Percentiles rank a stretch among this genome's conserved stretches.
These are phyloP conservation scores for Dillenia suffruticosa DNA, from an alignment of 164 flowering plant species.

Conservation along the genomic window DNA sequence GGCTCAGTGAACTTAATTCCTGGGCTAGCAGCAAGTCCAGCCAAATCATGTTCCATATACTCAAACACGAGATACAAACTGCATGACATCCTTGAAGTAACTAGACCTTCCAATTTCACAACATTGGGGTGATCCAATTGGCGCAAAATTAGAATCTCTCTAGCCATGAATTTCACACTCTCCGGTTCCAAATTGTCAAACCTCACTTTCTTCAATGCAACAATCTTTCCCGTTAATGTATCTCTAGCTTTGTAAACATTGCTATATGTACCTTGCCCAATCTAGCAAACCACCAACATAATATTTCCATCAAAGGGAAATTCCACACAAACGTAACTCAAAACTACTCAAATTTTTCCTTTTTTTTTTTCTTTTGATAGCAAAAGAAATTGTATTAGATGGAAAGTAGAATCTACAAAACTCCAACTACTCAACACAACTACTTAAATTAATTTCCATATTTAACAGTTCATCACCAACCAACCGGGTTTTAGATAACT, in stretches of 20 bases:
- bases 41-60: constrained; percentile 94
- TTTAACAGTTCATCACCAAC: too few species aligned
- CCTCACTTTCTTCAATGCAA: constrained; percentile 67
- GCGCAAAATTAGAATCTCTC: constrained; percentile 75
- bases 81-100: constrained; percentile 76
- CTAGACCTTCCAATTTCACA: constrained; percentile 61
- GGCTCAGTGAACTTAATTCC: constrained; percentile 57
- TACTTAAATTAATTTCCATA: too few species aligned
- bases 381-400: too few species aligned
- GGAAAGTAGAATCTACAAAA: too few species aligned
- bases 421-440: too few species aligned
- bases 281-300: constrained; percentile 25
- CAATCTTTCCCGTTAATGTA: constrained; percentile 58
- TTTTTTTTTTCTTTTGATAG: too few species aligned
- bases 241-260: constrained; percentile 90
- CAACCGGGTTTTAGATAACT: too few species aligned
- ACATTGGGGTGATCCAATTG: constrained; percentile 75
- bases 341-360: too few species aligned
- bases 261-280: constrained; percentile 91
- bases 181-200: constrained; percentile 78
- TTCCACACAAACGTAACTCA: too few species aligned
- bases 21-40: constrained; percentile 88
- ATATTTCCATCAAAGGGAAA: too few species aligned
- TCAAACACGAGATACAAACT: constrained; percentile 75
- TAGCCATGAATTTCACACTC: constrained; percentile 86